Conservation (phyloP, 768 basidiomycete genomes). For the Pulveroboletus sp. region DNA sequence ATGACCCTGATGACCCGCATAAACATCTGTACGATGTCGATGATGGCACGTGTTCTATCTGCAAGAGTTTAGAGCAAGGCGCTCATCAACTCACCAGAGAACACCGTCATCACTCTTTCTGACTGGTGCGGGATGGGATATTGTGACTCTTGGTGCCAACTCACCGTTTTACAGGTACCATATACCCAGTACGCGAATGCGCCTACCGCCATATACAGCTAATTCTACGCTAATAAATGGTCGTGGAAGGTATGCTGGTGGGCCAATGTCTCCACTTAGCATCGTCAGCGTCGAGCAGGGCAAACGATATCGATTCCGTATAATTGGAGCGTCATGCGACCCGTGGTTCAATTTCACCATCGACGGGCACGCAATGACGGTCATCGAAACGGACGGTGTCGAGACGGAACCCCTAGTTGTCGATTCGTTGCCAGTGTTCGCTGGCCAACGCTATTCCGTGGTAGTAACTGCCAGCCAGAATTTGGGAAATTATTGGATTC, state of each 20-base stretch:
- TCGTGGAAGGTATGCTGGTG: slow-evolving; percentile 29
- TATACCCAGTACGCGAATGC: slow-evolving; percentile 11
- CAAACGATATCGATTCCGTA: slow-evolving; percentile 37
- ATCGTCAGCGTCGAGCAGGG: slow-evolving; percentile 32
- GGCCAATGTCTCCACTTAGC: slow-evolving; percentile 24
- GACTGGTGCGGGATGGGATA: slow-evolving; percentile 4
- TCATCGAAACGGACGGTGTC: slow-evolving; percentile 41
- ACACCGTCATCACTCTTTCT: slow-evolving; percentile 42
- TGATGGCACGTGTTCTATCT: slow-evolving; percentile 29
- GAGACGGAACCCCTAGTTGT: slow-evolving; percentile 36
- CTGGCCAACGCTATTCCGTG: slow-evolving; percentile 46
- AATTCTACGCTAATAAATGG: slow-evolving; percentile 39
- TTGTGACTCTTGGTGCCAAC: slow-evolving; percentile 27
- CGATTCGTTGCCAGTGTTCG: slow-evolving; percentile 32
- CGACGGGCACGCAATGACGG: slow-evolving; percentile 25
- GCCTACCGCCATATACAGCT: slow-evolving; percentile 1
- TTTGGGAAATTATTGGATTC: slow-evolving; percentile 39
- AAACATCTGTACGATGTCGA: slow-evolving; percentile 39
- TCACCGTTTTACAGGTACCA: slow-evolving; percentile 13
- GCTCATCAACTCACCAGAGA: slow-evolving; percentile 17
- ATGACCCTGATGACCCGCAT: slow-evolving; percentile 40
- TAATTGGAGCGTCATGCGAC: slow-evolving; percentile 33
- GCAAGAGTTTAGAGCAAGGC: neutral
- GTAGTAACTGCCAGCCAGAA: slow-evolving; percentile 38
- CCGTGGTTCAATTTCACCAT: slow-evolving; percentile 28